phyloP scores from a whole-genome alignment of 2,329 filamentous ascomycete species.

The Trichoderma breve region DNA sequence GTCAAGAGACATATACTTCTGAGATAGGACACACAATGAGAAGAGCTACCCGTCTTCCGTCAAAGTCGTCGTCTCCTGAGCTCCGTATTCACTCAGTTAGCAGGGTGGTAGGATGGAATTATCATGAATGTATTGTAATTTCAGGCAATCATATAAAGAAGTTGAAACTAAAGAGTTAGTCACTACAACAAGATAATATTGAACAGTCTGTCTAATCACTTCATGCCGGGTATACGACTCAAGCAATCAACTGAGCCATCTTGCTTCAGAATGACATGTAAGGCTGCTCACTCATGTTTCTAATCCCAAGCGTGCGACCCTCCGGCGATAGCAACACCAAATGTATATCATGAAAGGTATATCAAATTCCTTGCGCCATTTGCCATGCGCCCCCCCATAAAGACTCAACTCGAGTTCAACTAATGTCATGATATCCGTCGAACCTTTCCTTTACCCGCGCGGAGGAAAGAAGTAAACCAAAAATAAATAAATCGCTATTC shows the following conservation, averaged over 20 bases:
- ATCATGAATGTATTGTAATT: neutral
- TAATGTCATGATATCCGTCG: neutral
- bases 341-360: neutral
- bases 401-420: neutral
- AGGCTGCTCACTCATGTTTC: neutral
- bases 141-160: neutral
- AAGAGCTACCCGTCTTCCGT: neutral
- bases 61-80: neutral
- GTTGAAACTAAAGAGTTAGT: neutral
- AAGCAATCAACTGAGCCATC: neutral
- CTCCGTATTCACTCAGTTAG: no score
- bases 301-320: neutral
- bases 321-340: neutral
- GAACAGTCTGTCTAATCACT: neutral
- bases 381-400: neutral
- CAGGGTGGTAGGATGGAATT: no score
- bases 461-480: neutral
- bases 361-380: neutral
- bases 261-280: neutral
- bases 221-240: neutral
- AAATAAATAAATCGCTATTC: neutral
- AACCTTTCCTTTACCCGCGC: neutral
- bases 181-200: neutral
- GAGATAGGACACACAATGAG: neutral
- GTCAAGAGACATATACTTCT: neutral